phyloP scores from a whole-genome alignment of 2,329 filamentous ascomycete genomes.

The Rutstroemia sp. region DNA sequence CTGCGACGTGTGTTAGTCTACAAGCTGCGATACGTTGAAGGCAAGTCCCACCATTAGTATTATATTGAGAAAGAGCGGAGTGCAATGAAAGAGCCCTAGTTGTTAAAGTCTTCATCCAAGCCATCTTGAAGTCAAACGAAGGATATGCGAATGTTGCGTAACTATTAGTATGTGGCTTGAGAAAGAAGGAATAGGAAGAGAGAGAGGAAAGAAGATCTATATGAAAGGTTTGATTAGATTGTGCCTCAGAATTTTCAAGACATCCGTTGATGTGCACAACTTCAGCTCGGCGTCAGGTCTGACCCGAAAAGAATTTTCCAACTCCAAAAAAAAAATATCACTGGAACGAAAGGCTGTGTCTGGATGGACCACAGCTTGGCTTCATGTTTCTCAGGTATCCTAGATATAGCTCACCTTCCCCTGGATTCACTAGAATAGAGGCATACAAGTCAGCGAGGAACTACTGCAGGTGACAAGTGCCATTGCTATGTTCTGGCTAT shows the following conservation, averaged over 20 bases:
- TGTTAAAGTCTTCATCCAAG: conserved; percentile 4
- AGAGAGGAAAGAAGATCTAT: background rate
- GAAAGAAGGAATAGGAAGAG: background rate
- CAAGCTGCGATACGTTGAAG: background rate
- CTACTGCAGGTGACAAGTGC: background rate
- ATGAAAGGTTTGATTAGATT: background rate
- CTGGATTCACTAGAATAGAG: background rate
- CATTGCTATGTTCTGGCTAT: background rate
- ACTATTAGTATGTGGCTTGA: background rate
- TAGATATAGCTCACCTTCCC: background rate
- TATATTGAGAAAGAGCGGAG: conserved; percentile 6
- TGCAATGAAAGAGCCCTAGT: conserved; percentile 4
- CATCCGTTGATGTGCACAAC: background rate
- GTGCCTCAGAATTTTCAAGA: background rate
- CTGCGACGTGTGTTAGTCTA: background rate
- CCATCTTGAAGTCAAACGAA: background rate
- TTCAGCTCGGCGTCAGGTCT: conserved; percentile 6
- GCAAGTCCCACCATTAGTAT: conserved; percentile 3
- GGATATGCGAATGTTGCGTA: background rate
- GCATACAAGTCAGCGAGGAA: background rate
- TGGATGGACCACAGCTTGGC: background rate
- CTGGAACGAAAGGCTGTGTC: background rate
- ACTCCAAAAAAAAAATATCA: background rate
- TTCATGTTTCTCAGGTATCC: background rate
- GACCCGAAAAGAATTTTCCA: background rate